Conservation (phyloP, 2,329 filamentous ascomycete genomes). For the Sarocladiaceae sp. region DNA sequence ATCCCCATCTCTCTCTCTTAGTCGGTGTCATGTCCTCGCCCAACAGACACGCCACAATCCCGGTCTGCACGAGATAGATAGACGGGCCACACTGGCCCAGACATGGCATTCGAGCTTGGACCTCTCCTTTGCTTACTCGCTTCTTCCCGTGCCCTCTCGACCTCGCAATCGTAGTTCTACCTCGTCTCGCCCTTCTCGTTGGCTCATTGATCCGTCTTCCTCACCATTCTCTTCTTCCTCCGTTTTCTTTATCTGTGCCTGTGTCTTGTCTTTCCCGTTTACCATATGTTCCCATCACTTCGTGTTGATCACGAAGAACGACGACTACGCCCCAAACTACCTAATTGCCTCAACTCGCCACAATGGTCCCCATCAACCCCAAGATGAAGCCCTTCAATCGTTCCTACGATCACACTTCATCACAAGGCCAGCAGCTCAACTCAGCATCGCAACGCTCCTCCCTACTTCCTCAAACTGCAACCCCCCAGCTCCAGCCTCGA, state of each 20-base stretch:
- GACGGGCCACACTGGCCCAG: too few relatives aligned
- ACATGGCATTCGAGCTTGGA: slow-evolving; percentile 15
- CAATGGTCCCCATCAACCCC: slow-evolving; percentile 3
- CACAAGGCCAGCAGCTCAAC: too few relatives aligned
- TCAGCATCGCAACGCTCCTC: too few relatives aligned
- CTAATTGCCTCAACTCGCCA: not conserved
- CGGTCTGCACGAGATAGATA: slow-evolving; percentile 5
- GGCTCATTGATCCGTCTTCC: slow-evolving; percentile 1
- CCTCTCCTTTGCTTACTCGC: slow-evolving; percentile 16
- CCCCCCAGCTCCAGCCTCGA: slow-evolving; percentile 2
- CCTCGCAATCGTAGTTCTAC: not conserved
- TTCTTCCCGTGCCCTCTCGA: slow-evolving; percentile 14
- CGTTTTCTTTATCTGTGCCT: slow-evolving; percentile 2
- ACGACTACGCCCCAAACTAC: not conserved
- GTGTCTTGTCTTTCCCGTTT: slow-evolving; percentile 8
- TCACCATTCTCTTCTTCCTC: slow-evolving; percentile 7
- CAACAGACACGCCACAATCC: too few relatives aligned
- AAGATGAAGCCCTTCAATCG: slow-evolving; percentile 8
- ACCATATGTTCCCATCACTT: not conserved
- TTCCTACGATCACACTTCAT: not conserved
- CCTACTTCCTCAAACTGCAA: not conserved
- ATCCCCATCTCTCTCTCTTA: too few relatives aligned
- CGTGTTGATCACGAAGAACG: too few relatives aligned
- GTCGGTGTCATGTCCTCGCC: too few relatives aligned
- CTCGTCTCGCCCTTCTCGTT: not conserved